Base-by-base conservation (phyloP, 176 grass and related monocot species). In the Canna indica region DNA sequence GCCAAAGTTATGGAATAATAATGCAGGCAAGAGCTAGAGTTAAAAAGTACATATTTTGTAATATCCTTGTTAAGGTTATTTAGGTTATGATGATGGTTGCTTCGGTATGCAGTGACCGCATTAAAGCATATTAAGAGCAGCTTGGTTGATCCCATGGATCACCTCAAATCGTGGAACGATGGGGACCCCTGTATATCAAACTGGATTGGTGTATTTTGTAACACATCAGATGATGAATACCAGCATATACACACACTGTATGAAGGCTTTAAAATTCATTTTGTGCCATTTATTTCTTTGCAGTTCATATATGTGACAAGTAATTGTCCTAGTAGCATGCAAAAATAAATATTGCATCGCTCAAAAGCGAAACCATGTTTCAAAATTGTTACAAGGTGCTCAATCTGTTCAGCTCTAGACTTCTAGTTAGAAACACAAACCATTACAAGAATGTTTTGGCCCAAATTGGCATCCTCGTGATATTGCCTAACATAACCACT, bases 121-220 rank as follows among this genome's bases (percentile, higher is more conserved):
- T 83, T 99, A 75, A 78, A 52, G 29, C 53, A 60, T 78, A 85
- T 99, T 36, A 93, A 10, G 75, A 36, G 9, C 16, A 79, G 78
- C 34, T 76, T 99, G 69, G 62, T 81, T 76, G 94, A 99, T 80
- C 86, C 84, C 46, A 80, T 59, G 56, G 83, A 87, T 22, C 87
- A 88, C 16, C 86, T 99, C 80, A 74, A 45, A 62, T 87, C 75
- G 64, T 99, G 94, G 89, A 76, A 77, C 8, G 67, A 60, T 46
- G 86, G 94, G 81, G 94, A 99, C 85, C 94, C 94, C 64, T 99
- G 94, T 61, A 76, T 42, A 80, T 87, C 94, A 72, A 44, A 75
- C 59, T 99, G 94, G 94, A 85, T 34, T 75, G 89, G 94, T 66
- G 76, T 99, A 71, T 20, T 7, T 15, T 99, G 94, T 81, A 72